Conservation (phyloP, 1,284 basidiomycete genomes). For the Cronartium quercuum region DNA sequence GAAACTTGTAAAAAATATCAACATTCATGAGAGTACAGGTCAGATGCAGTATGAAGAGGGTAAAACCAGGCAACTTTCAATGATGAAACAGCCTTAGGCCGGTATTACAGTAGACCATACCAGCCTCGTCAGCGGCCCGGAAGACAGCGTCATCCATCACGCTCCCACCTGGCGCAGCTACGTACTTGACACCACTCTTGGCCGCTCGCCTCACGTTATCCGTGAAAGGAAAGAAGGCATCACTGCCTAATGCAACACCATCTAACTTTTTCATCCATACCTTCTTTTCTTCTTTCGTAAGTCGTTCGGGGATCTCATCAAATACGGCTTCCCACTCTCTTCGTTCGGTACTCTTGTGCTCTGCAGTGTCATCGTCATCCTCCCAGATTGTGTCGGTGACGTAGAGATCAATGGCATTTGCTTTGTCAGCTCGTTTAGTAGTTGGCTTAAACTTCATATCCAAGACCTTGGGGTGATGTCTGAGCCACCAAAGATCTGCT, state of each 20-base stretch:
- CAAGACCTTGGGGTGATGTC: constrained; percentile 89
- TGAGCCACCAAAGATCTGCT: constrained; percentile 99
- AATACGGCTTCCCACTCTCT: constrained; percentile 87
- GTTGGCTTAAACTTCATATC: constrained; percentile 92
- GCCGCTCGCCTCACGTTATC: constrained; percentile 93
- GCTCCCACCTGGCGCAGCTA: constrained; percentile 89
- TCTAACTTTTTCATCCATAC: constrained; percentile 67
- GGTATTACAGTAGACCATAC: constrained; percentile 56
- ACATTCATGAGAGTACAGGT: neutral
- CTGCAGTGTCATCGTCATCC: constrained; percentile 57
- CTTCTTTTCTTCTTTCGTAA: constrained; percentile 67
- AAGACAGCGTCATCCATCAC: constrained; percentile 96
- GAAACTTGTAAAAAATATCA: neutral
- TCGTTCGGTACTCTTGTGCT: constrained; percentile 57
- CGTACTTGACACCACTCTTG: constrained; percentile 83
- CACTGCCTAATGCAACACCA: constrained; percentile 84
- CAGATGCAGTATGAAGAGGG: neutral
- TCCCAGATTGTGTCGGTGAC: constrained; percentile 78
- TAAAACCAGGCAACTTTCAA: neutral
- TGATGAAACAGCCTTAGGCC: constrained; percentile 36
- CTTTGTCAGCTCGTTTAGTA: constrained; percentile 93
- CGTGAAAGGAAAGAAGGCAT: constrained; percentile 99
- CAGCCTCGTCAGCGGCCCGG: constrained; percentile 84
- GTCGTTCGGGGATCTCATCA: constrained; percentile 63
- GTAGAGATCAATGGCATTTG: constrained; percentile 95